Conservation (phyloP, 208 protist genomes). For the Wallacemonas rigidus region DNA sequence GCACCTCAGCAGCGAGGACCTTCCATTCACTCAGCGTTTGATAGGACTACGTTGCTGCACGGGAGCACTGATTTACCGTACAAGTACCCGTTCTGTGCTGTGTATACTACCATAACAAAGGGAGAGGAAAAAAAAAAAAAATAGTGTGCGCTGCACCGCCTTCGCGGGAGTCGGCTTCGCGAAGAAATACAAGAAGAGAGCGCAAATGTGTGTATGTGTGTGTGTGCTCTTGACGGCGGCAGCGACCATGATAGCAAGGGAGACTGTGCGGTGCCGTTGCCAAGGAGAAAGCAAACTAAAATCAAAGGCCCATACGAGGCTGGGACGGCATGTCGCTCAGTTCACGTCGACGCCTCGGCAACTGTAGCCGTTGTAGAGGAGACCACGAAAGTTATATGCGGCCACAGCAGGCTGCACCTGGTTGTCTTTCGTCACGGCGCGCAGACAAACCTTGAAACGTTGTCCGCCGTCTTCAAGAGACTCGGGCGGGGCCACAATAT, state of each 20-base stretch:
- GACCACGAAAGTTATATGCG: slow-evolving; percentile 38
- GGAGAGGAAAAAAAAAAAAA: slow-evolving; percentile 15
- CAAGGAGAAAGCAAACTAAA: slow-evolving; percentile 11
- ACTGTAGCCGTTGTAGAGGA: slow-evolving; percentile 50
- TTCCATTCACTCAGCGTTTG: no score
- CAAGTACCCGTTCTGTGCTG: no score
- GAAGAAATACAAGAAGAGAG: background rate
- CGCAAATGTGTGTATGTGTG: background rate
- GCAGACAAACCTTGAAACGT: slow-evolving; percentile 26
- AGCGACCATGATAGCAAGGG: background rate
- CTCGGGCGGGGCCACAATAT: slow-evolving; percentile 28
- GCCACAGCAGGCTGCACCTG: slow-evolving; percentile 27
- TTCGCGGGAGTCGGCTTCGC: no score
- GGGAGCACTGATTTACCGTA: no score
- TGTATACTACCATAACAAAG: background rate
- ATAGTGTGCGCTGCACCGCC: background rate
- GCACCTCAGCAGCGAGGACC: no score
- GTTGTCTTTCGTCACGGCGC: slow-evolving; percentile 38
- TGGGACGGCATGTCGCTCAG: background rate
- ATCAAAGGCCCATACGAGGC: background rate
- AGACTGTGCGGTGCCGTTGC: background rate
- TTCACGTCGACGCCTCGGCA: slow-evolving; percentile 31
- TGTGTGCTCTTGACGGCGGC: slow-evolving; percentile 1
- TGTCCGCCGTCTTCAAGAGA: slow-evolving; percentile 22
- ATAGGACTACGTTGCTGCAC: no score